These are phyloP conservation scores for Cyamopsis tetragonoloba DNA, from an alignment of 306 rosid genomes.

Conservation along the genomic window DNA sequence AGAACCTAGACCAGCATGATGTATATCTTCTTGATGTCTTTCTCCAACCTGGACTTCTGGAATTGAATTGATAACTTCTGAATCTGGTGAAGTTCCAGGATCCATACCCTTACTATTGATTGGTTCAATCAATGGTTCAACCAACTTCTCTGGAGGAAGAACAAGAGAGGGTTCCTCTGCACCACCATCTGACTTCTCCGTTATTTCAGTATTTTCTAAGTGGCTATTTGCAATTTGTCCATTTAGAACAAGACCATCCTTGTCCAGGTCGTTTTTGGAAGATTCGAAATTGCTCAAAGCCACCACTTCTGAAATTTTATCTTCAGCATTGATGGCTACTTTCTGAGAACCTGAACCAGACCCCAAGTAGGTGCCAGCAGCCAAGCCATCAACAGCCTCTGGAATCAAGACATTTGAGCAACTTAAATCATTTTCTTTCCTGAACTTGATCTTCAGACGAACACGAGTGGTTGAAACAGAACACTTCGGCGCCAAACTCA, in stretches of 20 bases:
- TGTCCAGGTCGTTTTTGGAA: constrained; percentile 33
- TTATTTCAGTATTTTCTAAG: constrained; percentile 33
- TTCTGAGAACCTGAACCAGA: constrained; percentile 38
- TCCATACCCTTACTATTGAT: constrained; percentile 49
- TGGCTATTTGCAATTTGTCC: constrained; percentile 45
- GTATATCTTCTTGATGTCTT: constrained; percentile 47
- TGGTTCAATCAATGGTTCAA: constrained; percentile 50
- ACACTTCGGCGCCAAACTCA: constrained; percentile 39
- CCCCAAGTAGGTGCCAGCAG: constrained; percentile 33
- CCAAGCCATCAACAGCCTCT: constrained; percentile 41
- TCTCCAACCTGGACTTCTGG: constrained; percentile 61
- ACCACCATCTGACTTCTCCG: constrained; percentile 43
- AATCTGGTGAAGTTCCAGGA: constrained; percentile 99
- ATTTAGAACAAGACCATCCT: constrained; percentile 44
- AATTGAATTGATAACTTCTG: constrained; percentile 79
- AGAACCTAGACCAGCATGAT: constrained; percentile 40
- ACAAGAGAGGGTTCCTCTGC: constrained; percentile 32
- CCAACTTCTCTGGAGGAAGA: constrained; percentile 38
- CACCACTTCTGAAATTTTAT: constrained; percentile 31
- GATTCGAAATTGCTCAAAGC: constrained; percentile 31
- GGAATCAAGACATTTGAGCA: constrained; percentile 48
- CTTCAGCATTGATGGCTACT: constrained; percentile 33
- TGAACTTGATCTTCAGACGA: constrained; percentile 82
- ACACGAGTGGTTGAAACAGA: constrained; percentile 42
- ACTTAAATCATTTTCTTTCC: constrained; percentile 53